phyloP scores from a whole-genome alignment of 495 filamentous ascomycete genomes.

The Penicillium longicatenatum region DNA sequence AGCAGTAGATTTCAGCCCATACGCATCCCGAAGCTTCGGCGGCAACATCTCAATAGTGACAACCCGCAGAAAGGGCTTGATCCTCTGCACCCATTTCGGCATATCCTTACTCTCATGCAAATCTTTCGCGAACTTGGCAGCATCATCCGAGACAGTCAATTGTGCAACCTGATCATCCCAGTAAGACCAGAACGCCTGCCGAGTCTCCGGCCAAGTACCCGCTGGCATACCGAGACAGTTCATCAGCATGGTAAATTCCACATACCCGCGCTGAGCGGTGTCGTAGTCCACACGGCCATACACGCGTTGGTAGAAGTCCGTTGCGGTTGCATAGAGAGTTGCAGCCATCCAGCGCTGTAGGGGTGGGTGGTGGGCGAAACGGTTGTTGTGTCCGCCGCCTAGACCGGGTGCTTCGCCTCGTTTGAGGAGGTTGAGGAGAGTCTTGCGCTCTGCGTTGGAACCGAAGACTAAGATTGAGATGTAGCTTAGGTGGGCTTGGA shows the following conservation, averaged over 20 bases:
- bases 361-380: slow-evolving; percentile 28
- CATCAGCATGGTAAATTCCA: slow-evolving; percentile 39
- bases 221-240: slow-evolving; percentile 30
- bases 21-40: slow-evolving; percentile 37
- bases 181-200: slow-evolving; percentile 42
- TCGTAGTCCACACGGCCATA: slow-evolving; percentile 40
- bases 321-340: slow-evolving; percentile 44
- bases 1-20: slow-evolving; percentile 38
- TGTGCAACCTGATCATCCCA: slow-evolving; percentile 40
- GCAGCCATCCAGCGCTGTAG: slow-evolving; percentile 42
- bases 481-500: slow-evolving; percentile 40
- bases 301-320: slow-evolving; percentile 47
- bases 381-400: slow-evolving; percentile 26
- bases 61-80: slow-evolving; percentile 38
- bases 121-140: slow-evolving; percentile 37
- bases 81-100: slow-evolving; percentile 34
- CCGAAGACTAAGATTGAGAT: slow-evolving; percentile 45
- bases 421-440: slow-evolving; percentile 31
- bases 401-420: slow-evolving; percentile 29
- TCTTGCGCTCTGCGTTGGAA: slow-evolving; percentile 34
- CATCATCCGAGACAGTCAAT: slow-evolving; percentile 35
- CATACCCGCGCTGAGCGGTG: slow-evolving; percentile 40
- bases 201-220: slow-evolving; percentile 36
- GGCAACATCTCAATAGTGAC: slow-evolving; percentile 45
- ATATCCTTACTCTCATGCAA: slow-evolving; percentile 30